Conservation (phyloP, 2,329 filamentous ascomycete species). For the Thelonectria blattea region DNA sequence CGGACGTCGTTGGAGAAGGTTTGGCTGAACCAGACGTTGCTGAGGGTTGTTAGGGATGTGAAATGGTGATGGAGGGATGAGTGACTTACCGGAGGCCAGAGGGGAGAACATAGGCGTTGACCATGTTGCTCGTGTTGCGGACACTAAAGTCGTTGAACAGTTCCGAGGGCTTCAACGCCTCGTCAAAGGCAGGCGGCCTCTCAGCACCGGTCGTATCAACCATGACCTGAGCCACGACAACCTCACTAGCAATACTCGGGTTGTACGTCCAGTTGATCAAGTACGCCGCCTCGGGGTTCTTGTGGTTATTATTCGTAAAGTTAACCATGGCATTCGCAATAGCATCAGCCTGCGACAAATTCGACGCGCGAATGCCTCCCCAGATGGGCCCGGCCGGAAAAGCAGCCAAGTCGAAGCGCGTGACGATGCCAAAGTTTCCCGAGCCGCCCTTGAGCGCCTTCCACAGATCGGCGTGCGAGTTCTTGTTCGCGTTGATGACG, state of each 20-base stretch:
- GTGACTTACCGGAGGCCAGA: slow-evolving; percentile 32
- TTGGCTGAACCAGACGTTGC: slow-evolving; percentile 17
- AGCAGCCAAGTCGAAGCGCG: slow-evolving; percentile 37
- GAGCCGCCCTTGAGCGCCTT: slow-evolving; percentile 58
- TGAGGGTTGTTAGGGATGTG: background rate
- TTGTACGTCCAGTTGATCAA: slow-evolving; percentile 31
- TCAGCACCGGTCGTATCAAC: slow-evolving; percentile 27
- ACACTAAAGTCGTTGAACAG: slow-evolving; percentile 27
- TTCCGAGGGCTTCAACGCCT: slow-evolving; percentile 29
- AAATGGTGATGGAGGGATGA: background rate
- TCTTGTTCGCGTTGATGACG: slow-evolving; percentile 28
- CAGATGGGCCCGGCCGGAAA: slow-evolving; percentile 14
- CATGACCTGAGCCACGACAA: slow-evolving; percentile 27
- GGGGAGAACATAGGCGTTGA: slow-evolving; percentile 15
- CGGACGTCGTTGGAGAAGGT: slow-evolving; percentile 18
- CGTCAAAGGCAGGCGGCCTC: slow-evolving; percentile 33
- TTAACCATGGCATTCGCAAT: slow-evolving; percentile 24
- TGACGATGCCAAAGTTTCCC: slow-evolving; percentile 57
- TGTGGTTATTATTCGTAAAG: slow-evolving; percentile 26
- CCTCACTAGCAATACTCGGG: slow-evolving; percentile 19
- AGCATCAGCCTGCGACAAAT: background rate
- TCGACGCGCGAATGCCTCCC: slow-evolving; percentile 26
- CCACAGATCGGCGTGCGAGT: slow-evolving; percentile 47
- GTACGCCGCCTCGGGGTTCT: slow-evolving; percentile 27
- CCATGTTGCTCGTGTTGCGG: slow-evolving; percentile 21